Conservation (phyloP, 805 yeast genomes). For the Zygoascus flipseniorum region DNA sequence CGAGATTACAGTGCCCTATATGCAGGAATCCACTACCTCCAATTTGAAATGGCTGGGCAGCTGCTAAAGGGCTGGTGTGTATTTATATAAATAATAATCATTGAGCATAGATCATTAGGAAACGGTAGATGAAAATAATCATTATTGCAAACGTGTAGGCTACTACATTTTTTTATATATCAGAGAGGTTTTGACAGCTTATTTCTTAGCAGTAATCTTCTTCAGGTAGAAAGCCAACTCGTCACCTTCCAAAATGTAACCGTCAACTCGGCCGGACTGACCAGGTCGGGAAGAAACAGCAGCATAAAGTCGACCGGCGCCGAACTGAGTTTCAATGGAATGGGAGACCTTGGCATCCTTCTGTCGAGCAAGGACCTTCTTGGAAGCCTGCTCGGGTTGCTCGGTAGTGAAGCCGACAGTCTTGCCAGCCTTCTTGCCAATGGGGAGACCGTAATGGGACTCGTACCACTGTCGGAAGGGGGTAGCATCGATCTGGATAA, state of each 20-base stretch:
- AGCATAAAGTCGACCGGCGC: constrained; percentile 98
- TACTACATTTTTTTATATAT: neutral
- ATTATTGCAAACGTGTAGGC: neutral
- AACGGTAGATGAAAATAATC: neutral
- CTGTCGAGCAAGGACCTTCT: constrained; percentile 92
- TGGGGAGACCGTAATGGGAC: constrained; percentile 90
- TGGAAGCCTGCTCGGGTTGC: constrained; percentile 52
- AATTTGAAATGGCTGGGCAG: constrained; percentile 33
- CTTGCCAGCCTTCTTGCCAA: constrained; percentile 74
- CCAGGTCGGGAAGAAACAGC: constrained; percentile 99
- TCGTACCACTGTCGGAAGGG: constrained; percentile 99
- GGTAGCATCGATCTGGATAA: constrained; percentile 99
- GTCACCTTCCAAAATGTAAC: constrained; percentile 99
- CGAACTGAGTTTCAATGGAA: constrained; percentile 92
- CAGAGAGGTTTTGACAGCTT: constrained; percentile 27
- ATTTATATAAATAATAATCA: no score
- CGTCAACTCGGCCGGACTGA: constrained; percentile 99
- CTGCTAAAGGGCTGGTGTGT: no score
- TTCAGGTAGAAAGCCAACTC: constrained; percentile 99
- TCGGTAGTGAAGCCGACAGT: constrained; percentile 25
- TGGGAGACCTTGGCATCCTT: constrained; percentile 74
- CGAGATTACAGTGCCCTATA: constrained; percentile 88
- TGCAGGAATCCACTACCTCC: constrained; percentile 86
- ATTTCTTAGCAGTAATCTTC: constrained; percentile 99
- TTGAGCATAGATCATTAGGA: no score